A percentile compares a stretch with the other conserved stretches of the same genome.
These are phyloP conservation scores for Penicillium aurantiogriseum DNA, from an alignment of 2,329 filamentous ascomycete species.

Conservation along the genomic window DNA sequence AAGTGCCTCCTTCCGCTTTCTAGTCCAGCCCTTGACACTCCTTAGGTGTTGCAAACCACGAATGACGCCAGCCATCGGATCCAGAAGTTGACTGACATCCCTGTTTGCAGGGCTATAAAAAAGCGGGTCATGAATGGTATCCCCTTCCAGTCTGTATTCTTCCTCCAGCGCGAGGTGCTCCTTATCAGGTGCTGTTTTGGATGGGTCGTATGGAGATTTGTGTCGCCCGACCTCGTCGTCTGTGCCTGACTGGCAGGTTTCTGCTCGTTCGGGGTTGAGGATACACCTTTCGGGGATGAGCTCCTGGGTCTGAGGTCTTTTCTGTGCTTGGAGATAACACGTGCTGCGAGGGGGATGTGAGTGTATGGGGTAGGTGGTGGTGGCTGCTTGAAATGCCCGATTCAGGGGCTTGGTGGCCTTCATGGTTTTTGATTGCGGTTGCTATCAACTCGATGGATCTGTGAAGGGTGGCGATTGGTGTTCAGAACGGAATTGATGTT, in stretches of 20 bases:
- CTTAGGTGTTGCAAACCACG: constrained; percentile 15
- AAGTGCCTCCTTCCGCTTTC: constrained; percentile 20
- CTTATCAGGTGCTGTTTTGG: constrained; percentile 20
- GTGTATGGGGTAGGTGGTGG: background rate
- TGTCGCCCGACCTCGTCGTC: constrained; percentile 29
- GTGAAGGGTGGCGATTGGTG: background rate
- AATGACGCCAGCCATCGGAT: constrained; percentile 20
- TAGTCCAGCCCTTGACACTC: constrained; percentile 27
- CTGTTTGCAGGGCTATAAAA: constrained; percentile 26
- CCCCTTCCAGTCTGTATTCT: constrained; percentile 24
- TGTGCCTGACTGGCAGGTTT: constrained; percentile 27
- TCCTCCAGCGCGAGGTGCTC: constrained; percentile 23
- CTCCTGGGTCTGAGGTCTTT: background rate
- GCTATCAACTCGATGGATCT: background rate
- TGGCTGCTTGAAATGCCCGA: background rate
- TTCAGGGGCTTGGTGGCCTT: background rate
- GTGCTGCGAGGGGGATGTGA: background rate
- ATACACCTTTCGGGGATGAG: constrained; percentile 16
- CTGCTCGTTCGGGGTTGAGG: constrained; percentile 20
- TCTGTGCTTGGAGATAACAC: background rate
- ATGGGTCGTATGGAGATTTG: constrained; percentile 28
- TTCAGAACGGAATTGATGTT: background rate
- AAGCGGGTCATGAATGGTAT: constrained; percentile 20
- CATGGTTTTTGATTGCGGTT: background rate
- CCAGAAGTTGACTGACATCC: constrained; percentile 21